Conservation (phyloP, 805 yeast species). For the Kregervanrija pseudodelftensis region DNA sequence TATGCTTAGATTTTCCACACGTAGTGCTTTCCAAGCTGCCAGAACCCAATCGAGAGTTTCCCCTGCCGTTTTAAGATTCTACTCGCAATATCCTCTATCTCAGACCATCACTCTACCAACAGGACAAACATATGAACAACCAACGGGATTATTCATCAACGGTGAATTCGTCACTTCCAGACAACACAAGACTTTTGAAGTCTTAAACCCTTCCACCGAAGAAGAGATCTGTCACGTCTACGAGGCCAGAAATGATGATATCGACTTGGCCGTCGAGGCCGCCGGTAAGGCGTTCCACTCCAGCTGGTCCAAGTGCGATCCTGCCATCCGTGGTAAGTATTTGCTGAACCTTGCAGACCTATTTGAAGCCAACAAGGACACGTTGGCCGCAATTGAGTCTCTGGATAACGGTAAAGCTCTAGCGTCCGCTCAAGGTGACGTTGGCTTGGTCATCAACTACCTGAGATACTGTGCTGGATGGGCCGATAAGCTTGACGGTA, state of each 20-base stretch:
- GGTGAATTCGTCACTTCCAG: constrained; percentile 53
- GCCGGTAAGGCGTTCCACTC: constrained; percentile 68
- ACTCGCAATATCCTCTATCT: constrained; percentile 17
- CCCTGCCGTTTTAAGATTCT: constrained; percentile 6
- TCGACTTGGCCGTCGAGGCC: constrained; percentile 79
- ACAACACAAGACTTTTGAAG: constrained; percentile 53
- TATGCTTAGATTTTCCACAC: too few relatives aligned
- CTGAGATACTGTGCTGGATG: constrained; percentile 84
- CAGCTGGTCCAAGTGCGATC: constrained; percentile 65
- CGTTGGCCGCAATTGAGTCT: constrained; percentile 74
- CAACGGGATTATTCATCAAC: constrained; percentile 58
- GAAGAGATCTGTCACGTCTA: constrained; percentile 61
- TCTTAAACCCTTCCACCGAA: constrained; percentile 63
- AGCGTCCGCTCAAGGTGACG: constrained; percentile 64
- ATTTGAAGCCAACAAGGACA: constrained; percentile 63
- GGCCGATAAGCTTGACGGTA: constrained; percentile 83
- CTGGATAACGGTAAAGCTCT: constrained; percentile 87
- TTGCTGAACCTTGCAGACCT: constrained; percentile 70
- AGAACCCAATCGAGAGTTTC: too few relatives aligned
- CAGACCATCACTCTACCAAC: constrained; percentile 29
- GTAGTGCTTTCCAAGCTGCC: too few relatives aligned
- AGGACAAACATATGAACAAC: constrained; percentile 29
- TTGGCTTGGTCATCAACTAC: constrained; percentile 59
- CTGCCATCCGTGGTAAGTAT: constrained; percentile 56
- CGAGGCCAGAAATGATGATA: constrained; percentile 73